Base-by-base conservation (phyloP, 2,329 filamentous ascomycete species). In the Colletotrichum chlorophyti region DNA sequence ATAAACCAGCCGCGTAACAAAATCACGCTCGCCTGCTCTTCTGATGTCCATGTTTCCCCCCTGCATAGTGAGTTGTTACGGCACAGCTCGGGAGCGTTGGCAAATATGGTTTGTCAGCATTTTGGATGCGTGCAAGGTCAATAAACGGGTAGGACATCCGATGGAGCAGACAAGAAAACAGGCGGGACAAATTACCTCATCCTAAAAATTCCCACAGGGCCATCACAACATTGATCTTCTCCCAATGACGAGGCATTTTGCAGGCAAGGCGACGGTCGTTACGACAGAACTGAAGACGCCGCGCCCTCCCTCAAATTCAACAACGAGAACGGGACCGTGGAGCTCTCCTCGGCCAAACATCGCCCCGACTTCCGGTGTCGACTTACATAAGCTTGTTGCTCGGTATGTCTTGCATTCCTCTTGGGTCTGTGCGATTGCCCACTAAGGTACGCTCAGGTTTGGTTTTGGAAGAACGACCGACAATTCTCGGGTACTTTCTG, bases 81-180 rank as follows among this genome's bases (percentile, higher is more conserved):
- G 8, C 24, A n/a, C n/a, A 23, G 17, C 21, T 26, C 35, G 27
- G 40, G 31, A 37, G 12, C 24, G 32, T 38, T 48, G 53, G 40
- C 47, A 38, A 52, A 21, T n/a, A 19, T 23, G 27, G 46, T 45
- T 55, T 55, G 58, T 60, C 58, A 60, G 58, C 58, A 40, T 6
- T 17, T 10, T 21, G 38, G 14, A 41, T 31, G 27, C n/a, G n/a
- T n/a, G n/a, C 9, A 14, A 34, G 17, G 38, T 52, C 38, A 52
- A 10, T 23, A 27, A 11, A 26, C 38, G 49, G 38, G 38, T 26
- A 27, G 7, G 10, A 11, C 38, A 40, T 40, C 19, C 27, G 27
- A 49, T 27, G 26, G 8, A 6, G 23, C 40, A 17, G n/a, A 19
- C 42, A 21, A 38, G 27, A 23, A 40, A 21, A 24, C 21, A 51